A percentile compares a stretch with the other conserved stretches of the same genome.
Evolutionary conservation across 2,329 filamentous ascomycete genomes (phyloP).

Genomic region (Berkeleyomyces rouxiae): DNA sequence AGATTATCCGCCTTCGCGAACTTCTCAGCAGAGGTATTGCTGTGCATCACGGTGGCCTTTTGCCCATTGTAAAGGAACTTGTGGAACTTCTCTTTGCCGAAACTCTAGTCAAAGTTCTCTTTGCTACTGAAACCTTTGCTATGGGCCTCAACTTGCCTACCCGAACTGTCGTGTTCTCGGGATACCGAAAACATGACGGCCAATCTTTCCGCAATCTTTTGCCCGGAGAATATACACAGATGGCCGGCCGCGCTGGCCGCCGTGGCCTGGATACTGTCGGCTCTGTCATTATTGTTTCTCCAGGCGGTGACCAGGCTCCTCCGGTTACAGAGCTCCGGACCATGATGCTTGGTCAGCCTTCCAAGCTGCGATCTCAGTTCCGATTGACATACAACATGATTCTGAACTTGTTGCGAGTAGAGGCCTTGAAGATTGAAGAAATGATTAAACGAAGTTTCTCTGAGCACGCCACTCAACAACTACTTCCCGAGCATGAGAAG

Average conservation of each 20-base stretch:
- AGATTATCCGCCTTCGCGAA: constrained; percentile 76
- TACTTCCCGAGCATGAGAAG: constrained; percentile 90
- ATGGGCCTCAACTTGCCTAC: constrained; percentile 96
- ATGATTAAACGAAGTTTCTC: constrained; percentile 99
- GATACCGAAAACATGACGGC: constrained; percentile 90
- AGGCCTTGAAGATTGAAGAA: constrained; percentile 95
- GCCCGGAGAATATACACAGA: constrained; percentile 94
- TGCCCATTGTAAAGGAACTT: constrained; percentile 94
- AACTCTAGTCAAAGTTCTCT: constrained; percentile 88
- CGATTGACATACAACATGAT: constrained; percentile 99
- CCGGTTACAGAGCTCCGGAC: constrained; percentile 66
- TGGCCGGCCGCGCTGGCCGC: constrained; percentile 88
- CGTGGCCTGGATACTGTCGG: constrained; percentile 86
- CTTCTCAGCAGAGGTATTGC: constrained; percentile 78
- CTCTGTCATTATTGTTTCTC: constrained; percentile 82
- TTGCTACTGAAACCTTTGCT: constrained; percentile 95
- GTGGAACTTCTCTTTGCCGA: constrained; percentile 94
- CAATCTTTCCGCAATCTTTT: constrained; percentile 79
- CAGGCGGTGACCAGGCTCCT: constrained; percentile 71
- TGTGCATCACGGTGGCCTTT: constrained; percentile 83
- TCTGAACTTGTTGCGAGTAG: constrained; percentile 80
- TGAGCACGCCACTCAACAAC: constrained; percentile 87
- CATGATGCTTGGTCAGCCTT: constrained; percentile 93
- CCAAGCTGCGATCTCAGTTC: constrained; percentile 90
- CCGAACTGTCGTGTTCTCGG: constrained; percentile 91